These are phyloP conservation scores for Venturia aucupariae DNA, from an alignment of 2,329 filamentous ascomycete species.

Conservation along the genomic window DNA sequence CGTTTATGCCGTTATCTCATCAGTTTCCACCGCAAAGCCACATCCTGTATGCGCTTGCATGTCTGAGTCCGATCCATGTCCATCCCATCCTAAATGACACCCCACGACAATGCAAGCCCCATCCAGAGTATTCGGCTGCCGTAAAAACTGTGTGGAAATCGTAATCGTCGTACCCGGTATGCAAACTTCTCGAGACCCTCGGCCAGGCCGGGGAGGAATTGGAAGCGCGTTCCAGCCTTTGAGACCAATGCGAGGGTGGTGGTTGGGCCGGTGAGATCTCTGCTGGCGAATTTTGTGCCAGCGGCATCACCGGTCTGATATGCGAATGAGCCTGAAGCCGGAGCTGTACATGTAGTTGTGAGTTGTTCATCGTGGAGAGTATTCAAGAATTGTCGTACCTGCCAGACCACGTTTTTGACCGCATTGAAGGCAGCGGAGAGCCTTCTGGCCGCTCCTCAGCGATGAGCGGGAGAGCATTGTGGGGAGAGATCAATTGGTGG, in stretches of 20 bases:
- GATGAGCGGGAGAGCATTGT: constrained; percentile 13
- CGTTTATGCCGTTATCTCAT: constrained; percentile 8
- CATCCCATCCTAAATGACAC: background rate
- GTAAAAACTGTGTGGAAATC: constrained; percentile 16
- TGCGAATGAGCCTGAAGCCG: constrained; percentile 66
- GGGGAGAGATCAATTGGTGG: constrained; percentile 12
- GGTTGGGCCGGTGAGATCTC: constrained; percentile 80
- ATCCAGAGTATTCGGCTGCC: constrained; percentile 23
- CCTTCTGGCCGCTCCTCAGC: constrained; percentile 12
- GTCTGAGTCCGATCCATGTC: background rate
- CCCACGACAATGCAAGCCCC: background rate
- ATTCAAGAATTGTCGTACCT: constrained; percentile 4
- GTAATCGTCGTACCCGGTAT: constrained; percentile 65
- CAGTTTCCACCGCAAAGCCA: constrained; percentile 15
- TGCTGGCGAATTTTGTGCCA: constrained; percentile 86
- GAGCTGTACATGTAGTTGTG: constrained; percentile 38
- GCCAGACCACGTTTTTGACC: constrained; percentile 12
- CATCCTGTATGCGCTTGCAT: background rate
- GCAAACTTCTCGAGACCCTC: constrained; percentile 90
- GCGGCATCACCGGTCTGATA: constrained; percentile 81
- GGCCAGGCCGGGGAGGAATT: constrained; percentile 80
- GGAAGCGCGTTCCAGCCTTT: constrained; percentile 89
- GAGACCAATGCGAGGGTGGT: constrained; percentile 85
- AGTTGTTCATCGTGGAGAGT: background rate
- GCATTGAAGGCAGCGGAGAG: constrained; percentile 13